phyloP scores from a whole-genome alignment of 177 flowering plant species.

The Telopea speciosissima region DNA sequence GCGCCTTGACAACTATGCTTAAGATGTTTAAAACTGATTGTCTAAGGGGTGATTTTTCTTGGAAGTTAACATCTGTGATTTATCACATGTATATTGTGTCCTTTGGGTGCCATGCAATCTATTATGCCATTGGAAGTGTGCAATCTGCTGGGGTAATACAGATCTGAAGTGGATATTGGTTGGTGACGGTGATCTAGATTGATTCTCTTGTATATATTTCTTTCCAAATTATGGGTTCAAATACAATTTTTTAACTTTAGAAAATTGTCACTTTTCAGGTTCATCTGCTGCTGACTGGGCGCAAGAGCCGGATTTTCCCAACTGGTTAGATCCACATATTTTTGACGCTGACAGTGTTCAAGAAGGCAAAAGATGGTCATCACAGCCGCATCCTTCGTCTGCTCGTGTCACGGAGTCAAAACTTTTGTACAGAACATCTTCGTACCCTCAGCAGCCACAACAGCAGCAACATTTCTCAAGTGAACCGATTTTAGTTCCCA shows the following conservation, averaged over 20 bases:
- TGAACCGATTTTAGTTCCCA: conserved; percentile 49
- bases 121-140: neutral
- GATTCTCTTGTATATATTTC: neutral
- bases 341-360: conserved; percentile 30
- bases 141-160: neutral
- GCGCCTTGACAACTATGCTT: too few species aligned
- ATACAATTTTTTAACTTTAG: neutral
- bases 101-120: neutral
- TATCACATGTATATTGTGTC: neutral
- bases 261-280: conserved; percentile 29
- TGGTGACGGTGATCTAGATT: neutral
- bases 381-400: conserved; percentile 45
- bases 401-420: conserved; percentile 38
- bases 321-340: conserved; percentile 44
- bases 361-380: conserved; percentile 52
- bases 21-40: neutral
- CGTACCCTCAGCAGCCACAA: conserved; percentile 53
- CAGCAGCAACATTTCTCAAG: conserved; percentile 40
- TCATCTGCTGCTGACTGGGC: conserved; percentile 59
- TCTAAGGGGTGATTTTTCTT: neutral
- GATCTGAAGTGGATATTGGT: neutral
- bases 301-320: conserved; percentile 33
- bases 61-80: neutral
- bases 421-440: conserved; percentile 62
- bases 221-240: neutral